Evolutionary conservation across 345 rosid genomes (phyloP), one percentile per base, ranked within the genome.

Genomic region (Schrenkiella parvula): DNA sequence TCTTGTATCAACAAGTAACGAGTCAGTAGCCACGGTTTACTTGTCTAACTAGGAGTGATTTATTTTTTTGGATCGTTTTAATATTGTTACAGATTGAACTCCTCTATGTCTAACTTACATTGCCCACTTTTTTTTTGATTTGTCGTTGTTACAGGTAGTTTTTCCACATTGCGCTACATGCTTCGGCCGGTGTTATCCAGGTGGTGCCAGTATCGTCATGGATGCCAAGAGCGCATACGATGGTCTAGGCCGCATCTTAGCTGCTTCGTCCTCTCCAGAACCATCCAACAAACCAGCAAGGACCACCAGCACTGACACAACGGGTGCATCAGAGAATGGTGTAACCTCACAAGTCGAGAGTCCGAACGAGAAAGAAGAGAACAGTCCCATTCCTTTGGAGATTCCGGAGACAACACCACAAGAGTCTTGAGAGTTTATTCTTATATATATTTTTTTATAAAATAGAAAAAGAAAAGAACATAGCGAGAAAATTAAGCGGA

Each of bases 161-260:
- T 88, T 82, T 74, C 93, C 93, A 19, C 89, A 91, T 73, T 84
- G 92, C 22, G 93, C 96, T 14, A 80, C 88, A 50, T 91, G 98
- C 84, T 95, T 89, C 17, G 99, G 93, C 10, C 88, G 97, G 43
- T 95, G 98, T 80, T 91, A 89, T 78, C 88, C 88, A 1, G 93
- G 96, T n/a, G 98, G 93, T 69, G 82, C 83, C 50, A 83, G 79
- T 25, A 79, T 95, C 21, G 62, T 95, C 38, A 82, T 85, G 90
- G 93, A 91, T 43, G 92, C 91, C 2, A 89, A 95, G 83, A 81
- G 72, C 42, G 69, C 81, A 39, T 87, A 82, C 44, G 88, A 88
- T 2, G 92, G 98, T 63, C 53, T 91, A 14, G 69, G 77, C 52
- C 87, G 89, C 29, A 74, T 91, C 64, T 67, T 88, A 72, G 60